Evolutionary conservation across 257 asterid species (phyloP).

Genomic region (Nyctanthes arbortristis): DNA sequence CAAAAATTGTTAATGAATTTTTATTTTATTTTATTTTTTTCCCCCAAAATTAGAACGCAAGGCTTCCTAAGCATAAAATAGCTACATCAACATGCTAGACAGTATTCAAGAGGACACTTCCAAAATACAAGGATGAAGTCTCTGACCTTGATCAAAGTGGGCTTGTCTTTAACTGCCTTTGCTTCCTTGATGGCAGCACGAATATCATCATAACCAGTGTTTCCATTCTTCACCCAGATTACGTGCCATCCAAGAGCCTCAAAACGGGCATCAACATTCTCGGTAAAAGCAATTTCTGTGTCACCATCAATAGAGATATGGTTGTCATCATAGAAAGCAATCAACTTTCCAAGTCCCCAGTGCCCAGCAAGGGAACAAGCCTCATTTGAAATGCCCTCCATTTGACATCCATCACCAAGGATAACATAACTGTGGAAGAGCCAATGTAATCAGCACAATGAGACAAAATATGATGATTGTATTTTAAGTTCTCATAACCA

Average conservation of each 20-base stretch:
- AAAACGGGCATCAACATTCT: slow-evolving; percentile 73
- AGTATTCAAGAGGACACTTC: background rate
- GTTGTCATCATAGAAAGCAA: slow-evolving; percentile 91
- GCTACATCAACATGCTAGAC: background rate
- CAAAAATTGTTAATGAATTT: slow-evolving; percentile 1
- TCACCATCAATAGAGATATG: slow-evolving; percentile 98
- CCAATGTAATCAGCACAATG: slow-evolving; percentile 20
- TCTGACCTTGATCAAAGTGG: slow-evolving; percentile 80
- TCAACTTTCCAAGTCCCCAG: slow-evolving; percentile 96
- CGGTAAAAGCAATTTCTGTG: slow-evolving; percentile 96
- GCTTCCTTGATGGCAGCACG: slow-evolving; percentile 98
- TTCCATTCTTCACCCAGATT: slow-evolving; percentile 95
- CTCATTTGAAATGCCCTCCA: slow-evolving; percentile 97
- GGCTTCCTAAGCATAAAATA: background rate
- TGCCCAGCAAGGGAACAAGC: slow-evolving; percentile 96
- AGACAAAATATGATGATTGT: background rate
- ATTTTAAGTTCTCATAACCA: too few species aligned
- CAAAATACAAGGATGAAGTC: background rate
- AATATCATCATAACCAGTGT: slow-evolving; percentile 89
- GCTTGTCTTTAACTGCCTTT: slow-evolving; percentile 87
- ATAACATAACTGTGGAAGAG: slow-evolving; percentile 43
- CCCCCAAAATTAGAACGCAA: too few species aligned
- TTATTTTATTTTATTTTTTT: too few species aligned
- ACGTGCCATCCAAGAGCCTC: slow-evolving; percentile 98
- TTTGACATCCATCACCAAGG: slow-evolving; percentile 89